These are phyloP conservation scores for Rhizophagus sp. DNA, from an alignment of 192 early-diverging fungal species.

Conservation along the genomic window DNA sequence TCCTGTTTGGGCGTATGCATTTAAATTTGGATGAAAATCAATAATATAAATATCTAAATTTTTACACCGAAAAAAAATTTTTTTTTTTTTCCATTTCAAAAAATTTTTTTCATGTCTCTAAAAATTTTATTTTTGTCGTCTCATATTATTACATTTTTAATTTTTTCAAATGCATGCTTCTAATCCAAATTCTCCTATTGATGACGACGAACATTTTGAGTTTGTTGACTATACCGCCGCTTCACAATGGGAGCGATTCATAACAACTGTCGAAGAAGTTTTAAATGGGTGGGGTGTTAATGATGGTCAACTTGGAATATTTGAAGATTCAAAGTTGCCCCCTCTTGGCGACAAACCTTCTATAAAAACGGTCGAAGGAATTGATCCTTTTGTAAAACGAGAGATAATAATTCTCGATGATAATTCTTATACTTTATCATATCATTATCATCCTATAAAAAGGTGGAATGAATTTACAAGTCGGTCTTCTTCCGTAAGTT, in stretches of 20 bases:
- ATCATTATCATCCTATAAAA: constrained; percentile 41
- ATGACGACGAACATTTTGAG: constrained; percentile 71
- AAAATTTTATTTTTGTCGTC: no score
- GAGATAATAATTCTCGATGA: constrained; percentile 41
- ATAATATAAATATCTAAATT: no score
- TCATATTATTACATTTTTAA: no score
- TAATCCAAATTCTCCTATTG: constrained; percentile 16
- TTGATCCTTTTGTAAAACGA: constrained; percentile 24
- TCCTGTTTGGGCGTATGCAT: no score
- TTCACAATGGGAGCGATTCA: constrained; percentile 66
- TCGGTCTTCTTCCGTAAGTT: constrained; percentile 40
- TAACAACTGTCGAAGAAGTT: constrained; percentile 61
- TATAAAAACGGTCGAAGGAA: not conserved
- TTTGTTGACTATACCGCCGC: constrained; percentile 76
- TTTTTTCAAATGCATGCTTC: not conserved
- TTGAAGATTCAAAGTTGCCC: constrained; percentile 40
- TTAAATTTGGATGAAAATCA: no score
- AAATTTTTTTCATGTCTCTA: no score
- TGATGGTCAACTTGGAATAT: constrained; percentile 52
- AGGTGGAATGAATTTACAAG: constrained; percentile 36
- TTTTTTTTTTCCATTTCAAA: no score
- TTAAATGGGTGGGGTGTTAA: constrained; percentile 59
- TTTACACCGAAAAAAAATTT: no score
- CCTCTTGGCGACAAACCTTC: constrained; percentile 33
- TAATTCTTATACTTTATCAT: constrained; percentile 40